Percentiles rank a stretch among this genome's conserved stretches.
Conservation (phyloP, 2,329 filamentous ascomycete genomes). For the Ophiostoma quercus region DNA sequence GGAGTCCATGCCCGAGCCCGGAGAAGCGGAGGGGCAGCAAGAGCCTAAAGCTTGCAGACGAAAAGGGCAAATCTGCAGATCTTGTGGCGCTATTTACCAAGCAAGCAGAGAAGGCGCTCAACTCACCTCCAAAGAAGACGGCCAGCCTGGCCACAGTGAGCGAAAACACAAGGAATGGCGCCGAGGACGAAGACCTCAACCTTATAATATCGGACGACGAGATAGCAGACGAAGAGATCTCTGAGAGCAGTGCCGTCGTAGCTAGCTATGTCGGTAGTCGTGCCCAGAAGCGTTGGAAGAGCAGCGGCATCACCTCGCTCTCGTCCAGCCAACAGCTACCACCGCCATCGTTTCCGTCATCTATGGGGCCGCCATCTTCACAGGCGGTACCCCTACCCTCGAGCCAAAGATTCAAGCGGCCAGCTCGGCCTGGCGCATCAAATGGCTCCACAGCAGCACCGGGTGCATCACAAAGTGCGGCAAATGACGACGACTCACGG, state of each 20-base stretch:
- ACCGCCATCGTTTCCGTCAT: background rate
- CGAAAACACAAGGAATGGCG: background rate
- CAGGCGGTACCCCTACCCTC: constrained; percentile 26
- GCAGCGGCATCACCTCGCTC: constrained; percentile 24
- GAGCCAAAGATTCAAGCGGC: constrained; percentile 51
- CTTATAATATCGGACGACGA: constrained; percentile 39
- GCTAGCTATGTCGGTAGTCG: constrained; percentile 53
- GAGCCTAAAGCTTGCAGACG: constrained; percentile 36
- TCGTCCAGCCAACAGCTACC: constrained; percentile 13
- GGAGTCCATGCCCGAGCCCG: constrained; percentile 44
- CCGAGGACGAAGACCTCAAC: background rate
- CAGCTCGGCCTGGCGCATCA: constrained; percentile 31
- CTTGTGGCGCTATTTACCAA: constrained; percentile 57
- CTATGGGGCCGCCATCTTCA: constrained; percentile 25
- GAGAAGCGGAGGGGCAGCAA: constrained; percentile 35
- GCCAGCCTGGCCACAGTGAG: constrained; percentile 20
- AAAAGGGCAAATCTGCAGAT: constrained; percentile 52
- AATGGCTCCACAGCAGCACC: background rate
- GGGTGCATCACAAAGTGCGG: constrained; percentile 21
- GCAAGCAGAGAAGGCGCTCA: constrained; percentile 49
- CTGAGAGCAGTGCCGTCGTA: constrained; percentile 45
- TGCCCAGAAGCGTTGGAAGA: constrained; percentile 50
- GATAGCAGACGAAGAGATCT: constrained; percentile 51
- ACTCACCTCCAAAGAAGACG: constrained; percentile 32
- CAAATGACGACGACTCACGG: constrained; percentile 51